phyloP scores from a whole-genome alignment of 768 basidiomycete species.

The Pisolithus orientalis region DNA sequence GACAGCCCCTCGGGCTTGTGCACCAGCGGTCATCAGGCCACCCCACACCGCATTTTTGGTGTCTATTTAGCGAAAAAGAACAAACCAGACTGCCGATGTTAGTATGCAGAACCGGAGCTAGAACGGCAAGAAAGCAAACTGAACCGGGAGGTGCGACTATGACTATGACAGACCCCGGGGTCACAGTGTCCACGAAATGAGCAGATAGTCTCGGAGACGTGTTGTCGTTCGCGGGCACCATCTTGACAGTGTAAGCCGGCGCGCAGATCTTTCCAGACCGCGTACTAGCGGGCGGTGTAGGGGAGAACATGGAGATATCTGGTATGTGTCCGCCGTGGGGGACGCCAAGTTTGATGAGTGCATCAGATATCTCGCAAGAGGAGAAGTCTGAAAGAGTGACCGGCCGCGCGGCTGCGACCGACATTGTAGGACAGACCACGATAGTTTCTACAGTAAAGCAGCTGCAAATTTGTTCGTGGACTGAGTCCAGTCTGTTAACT shows the following conservation, averaged over 20 bases:
- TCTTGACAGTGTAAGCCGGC: slow-evolving; percentile 83
- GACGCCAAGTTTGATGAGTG: slow-evolving; percentile 72
- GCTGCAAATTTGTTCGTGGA: too few species aligned
- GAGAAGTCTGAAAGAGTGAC: slow-evolving; percentile 38
- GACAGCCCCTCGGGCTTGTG: slow-evolving; percentile 57
- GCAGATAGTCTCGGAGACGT: slow-evolving; percentile 54
- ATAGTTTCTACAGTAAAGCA: too few species aligned
- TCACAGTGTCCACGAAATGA: slow-evolving; percentile 81
- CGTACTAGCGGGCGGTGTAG: slow-evolving; percentile 17
- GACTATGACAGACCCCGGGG: slow-evolving; percentile 60
- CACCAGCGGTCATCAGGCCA: slow-evolving; percentile 86
- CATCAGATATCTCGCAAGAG: slow-evolving; percentile 84
- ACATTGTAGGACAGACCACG: too few species aligned
- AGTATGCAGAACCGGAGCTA: neutral
- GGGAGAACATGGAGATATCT: slow-evolving; percentile 54
- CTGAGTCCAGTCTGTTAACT: too few species aligned
- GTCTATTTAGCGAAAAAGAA: slow-evolving; percentile 33
- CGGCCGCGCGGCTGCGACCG: neutral
- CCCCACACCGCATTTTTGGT: slow-evolving; percentile 86
- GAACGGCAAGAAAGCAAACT: slow-evolving; percentile 19
- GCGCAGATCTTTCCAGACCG: slow-evolving; percentile 50
- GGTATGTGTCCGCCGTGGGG: slow-evolving; percentile 76
- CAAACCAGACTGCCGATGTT: neutral
- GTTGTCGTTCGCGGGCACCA: slow-evolving; percentile 57
- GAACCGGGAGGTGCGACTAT: slow-evolving; percentile 70